Evolutionary conservation across 805 yeast genomes (phyloP).

Genomic region (Phaffomyces thermotolerans): DNA sequence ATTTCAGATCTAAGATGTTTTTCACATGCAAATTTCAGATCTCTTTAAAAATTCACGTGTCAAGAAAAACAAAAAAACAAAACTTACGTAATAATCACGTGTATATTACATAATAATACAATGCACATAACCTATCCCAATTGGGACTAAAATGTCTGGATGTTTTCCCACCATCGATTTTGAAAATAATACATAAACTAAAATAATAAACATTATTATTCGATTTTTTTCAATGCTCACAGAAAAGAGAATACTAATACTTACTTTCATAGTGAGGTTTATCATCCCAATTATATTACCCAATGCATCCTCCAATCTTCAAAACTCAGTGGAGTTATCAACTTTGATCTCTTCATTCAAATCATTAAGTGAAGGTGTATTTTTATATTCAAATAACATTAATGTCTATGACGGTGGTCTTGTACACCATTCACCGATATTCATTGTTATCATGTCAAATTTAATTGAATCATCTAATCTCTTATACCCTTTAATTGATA

Average conservation of each 20-base stretch:
- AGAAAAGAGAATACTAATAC: conserved; percentile 9
- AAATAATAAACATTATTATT: not conserved
- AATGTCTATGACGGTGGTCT: conserved; percentile 80
- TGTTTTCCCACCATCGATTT: too few species aligned
- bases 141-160: too few species aligned
- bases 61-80: too few species aligned
- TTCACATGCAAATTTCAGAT: too few species aligned
- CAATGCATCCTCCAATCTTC: conserved; percentile 12
- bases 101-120: too few species aligned
- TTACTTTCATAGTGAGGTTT: conserved; percentile 14
- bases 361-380: conserved; percentile 60
- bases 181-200: not conserved
- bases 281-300: conserved; percentile 14
- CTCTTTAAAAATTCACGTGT: too few species aligned
- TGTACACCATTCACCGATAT: conserved; percentile 76
- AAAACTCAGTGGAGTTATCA: conserved; percentile 48
- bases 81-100: too few species aligned
- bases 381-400: conserved; percentile 45
- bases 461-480: conserved; percentile 22
- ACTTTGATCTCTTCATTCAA: conserved; percentile 71
- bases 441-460: conserved; percentile 43
- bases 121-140: too few species aligned
- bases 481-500: conserved; percentile 54
- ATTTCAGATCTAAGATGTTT: too few species aligned
- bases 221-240: not conserved